phyloP scores from a whole-genome alignment of 2,329 filamentous ascomycete species.

The Coniochaeta prunicola region DNA sequence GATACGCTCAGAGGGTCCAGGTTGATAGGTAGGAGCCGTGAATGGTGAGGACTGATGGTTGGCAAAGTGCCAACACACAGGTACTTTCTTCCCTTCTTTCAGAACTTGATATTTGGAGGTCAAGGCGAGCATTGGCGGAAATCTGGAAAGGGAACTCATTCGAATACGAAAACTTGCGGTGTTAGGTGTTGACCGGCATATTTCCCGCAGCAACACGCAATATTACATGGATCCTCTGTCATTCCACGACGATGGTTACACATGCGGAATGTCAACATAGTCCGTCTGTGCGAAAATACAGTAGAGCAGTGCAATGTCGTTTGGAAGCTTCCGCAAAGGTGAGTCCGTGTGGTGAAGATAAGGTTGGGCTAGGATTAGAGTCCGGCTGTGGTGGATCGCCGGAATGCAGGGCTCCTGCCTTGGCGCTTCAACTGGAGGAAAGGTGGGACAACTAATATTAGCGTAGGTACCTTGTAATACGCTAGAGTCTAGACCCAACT shows the following conservation, averaged over 20 bases:
- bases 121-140: neutral
- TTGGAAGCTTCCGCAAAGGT: neutral
- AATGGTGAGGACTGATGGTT: neutral
- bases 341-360: neutral
- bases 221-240: neutral
- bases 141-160: neutral
- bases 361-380: neutral
- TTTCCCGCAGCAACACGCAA: neutral
- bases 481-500: too few relatives aligned
- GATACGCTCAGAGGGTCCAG: too few relatives aligned
- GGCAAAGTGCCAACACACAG: neutral
- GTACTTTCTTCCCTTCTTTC: neutral
- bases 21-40: too few relatives aligned
- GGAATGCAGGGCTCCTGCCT: neutral
- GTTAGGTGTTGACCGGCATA: neutral
- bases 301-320: neutral
- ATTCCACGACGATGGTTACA: too few relatives aligned
- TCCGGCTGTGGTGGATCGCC: neutral
- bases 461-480: too few relatives aligned
- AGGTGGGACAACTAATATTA: neutral
- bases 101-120: neutral
- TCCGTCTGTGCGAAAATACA: neutral
- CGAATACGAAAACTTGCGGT: neutral
- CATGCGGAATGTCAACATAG: neutral
- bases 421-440: too few relatives aligned